Evolutionary conservation across 2,329 filamentous ascomycete genomes (phyloP).

Genomic region (Claviceps purpurea): DNA sequence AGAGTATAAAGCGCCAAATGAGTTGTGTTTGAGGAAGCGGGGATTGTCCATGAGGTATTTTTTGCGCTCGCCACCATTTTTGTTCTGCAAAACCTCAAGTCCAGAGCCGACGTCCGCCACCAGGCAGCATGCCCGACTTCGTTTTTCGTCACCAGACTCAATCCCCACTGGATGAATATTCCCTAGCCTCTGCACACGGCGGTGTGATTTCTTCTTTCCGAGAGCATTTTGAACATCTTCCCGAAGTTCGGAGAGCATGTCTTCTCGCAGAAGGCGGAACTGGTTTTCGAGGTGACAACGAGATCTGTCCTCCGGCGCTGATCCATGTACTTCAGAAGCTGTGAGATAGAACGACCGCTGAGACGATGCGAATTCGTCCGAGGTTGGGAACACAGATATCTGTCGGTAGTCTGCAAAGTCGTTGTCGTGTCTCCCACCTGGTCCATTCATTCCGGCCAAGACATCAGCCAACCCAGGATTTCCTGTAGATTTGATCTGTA

Average conservation of each 20-base stretch:
- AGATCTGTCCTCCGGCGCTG: slow-evolving; percentile 21
- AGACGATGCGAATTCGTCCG: slow-evolving; percentile 45
- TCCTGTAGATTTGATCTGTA: slow-evolving; percentile 17
- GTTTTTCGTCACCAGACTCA: not conserved
- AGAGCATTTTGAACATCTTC: slow-evolving; percentile 28
- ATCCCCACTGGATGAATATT: slow-evolving; percentile 11
- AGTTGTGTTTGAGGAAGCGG: slow-evolving; percentile 42
- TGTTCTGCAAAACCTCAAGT: not conserved
- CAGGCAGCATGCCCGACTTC: not conserved
- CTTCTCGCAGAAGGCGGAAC: slow-evolving; percentile 57
- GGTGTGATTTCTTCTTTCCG: slow-evolving; percentile 11
- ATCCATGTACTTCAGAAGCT: slow-evolving; percentile 25
- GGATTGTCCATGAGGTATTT: slow-evolving; percentile 34
- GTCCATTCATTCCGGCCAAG: slow-evolving; percentile 32
- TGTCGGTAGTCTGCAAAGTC: slow-evolving; percentile 48
- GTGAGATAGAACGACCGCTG: slow-evolving; percentile 38
- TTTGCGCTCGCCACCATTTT: slow-evolving; percentile 12
- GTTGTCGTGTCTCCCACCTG: slow-evolving; percentile 63
- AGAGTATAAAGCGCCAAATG: slow-evolving; percentile 47
- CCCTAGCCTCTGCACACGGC: slow-evolving; percentile 17
- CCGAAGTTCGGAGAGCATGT: slow-evolving; percentile 53
- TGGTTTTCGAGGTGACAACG: slow-evolving; percentile 51
- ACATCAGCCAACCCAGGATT: not conserved
- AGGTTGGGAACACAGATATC: slow-evolving; percentile 51
- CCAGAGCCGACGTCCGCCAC: not conserved